These are phyloP conservation scores for Erodium texanum DNA, from an alignment of 441 rosid genomes.

Conservation along the genomic window DNA sequence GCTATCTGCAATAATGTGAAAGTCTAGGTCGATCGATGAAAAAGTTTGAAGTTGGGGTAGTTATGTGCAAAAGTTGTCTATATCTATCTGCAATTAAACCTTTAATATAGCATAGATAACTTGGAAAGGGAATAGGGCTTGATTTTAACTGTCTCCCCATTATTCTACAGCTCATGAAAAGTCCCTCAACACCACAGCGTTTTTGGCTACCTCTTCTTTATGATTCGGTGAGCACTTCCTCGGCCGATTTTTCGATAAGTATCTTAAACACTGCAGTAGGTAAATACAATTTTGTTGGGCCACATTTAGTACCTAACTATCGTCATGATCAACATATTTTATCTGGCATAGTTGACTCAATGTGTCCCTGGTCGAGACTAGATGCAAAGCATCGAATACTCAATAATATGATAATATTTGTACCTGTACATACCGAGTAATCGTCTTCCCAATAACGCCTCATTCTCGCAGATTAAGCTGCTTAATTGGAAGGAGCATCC, in stretches of 20 bases:
- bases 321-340: too few species aligned
- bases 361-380: background rate
- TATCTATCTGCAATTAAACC: too few species aligned
- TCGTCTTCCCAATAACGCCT: background rate
- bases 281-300: too few species aligned
- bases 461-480: conserved; percentile 59
- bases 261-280: background rate
- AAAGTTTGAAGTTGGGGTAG: too few species aligned
- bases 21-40: too few species aligned
- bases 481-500: conserved; percentile 67
- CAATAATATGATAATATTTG: background rate
- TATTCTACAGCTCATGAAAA: conserved; percentile 75
- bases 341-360: background rate
- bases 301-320: too few species aligned
- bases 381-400: background rate
- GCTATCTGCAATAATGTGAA: too few species aligned
- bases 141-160: background rate
- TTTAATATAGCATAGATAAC: background rate
- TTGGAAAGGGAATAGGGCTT: background rate
- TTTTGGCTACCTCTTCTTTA: conserved; percentile 90
- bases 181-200: conserved; percentile 77
- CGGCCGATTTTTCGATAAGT: background rate
- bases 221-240: conserved; percentile 56
- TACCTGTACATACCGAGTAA: background rate
- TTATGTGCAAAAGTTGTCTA: too few species aligned